Evolutionary conservation across 306 rosid genomes (phyloP).

Genomic region (Cucumis cinereus): DNA sequence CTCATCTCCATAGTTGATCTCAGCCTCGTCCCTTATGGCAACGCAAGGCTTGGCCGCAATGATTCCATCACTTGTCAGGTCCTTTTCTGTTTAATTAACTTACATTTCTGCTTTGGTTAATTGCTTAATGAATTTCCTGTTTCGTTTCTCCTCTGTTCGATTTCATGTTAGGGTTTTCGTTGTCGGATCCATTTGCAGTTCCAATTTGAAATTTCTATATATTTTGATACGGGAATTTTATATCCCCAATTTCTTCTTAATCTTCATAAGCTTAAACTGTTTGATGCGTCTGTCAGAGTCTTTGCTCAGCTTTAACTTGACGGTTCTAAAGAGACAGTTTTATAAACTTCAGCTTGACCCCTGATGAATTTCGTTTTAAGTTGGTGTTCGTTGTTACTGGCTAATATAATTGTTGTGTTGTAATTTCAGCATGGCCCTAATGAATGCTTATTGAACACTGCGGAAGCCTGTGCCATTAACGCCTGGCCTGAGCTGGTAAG

Average conservation of each 20-base stretch:
- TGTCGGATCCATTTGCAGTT: no score
- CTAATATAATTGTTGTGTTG: no score
- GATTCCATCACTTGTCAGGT: slow-evolving; percentile 68
- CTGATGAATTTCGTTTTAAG: no score
- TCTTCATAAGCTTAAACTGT: no score
- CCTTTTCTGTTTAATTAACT: slow-evolving; percentile 27
- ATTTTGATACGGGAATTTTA: no score
- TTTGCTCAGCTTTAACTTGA: not conserved
- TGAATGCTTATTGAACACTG: slow-evolving; percentile 75
- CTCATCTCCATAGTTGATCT: slow-evolving; percentile 52
- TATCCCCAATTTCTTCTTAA: no score
- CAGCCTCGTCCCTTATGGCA: slow-evolving; percentile 80
- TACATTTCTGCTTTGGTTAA: slow-evolving; percentile 22
- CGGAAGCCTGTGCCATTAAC: slow-evolving; percentile 76
- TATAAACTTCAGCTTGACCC: no score
- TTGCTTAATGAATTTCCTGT: no score
- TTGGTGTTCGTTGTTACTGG: not conserved
- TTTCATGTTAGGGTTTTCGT: no score
- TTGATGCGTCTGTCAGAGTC: no score
- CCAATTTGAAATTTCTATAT: no score
- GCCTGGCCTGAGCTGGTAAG: slow-evolving; percentile 73
- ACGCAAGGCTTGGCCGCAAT: slow-evolving; percentile 47
- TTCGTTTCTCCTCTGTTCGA: no score
- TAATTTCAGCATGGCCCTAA: slow-evolving; percentile 65
- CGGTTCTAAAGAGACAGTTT: not conserved